A percentile compares a stretch with the other conserved stretches of the same genome.
These are phyloP conservation scores for Clathrospora elynae DNA, from an alignment of 2,329 filamentous ascomycete species.

Conservation along the genomic window DNA sequence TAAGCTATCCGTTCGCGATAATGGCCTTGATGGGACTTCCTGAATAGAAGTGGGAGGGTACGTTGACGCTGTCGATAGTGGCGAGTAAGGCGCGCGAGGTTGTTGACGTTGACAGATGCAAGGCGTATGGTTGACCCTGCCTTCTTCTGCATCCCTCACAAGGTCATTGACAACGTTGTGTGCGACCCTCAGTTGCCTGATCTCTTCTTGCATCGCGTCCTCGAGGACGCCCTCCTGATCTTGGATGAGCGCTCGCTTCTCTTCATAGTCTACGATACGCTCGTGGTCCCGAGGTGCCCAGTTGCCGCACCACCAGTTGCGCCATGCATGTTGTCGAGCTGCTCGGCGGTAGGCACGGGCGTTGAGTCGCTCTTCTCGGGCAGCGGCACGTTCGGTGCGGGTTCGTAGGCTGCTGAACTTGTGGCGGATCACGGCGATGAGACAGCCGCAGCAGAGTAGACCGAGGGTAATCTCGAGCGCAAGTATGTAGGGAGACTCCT, in stretches of 20 bases:
- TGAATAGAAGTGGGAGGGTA: conserved; percentile 40
- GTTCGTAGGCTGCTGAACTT: conserved; percentile 57
- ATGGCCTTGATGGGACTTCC: conserved; percentile 41
- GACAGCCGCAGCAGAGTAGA: conserved; percentile 51
- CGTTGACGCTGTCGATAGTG: conserved; percentile 38
- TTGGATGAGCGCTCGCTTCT: conserved; percentile 57
- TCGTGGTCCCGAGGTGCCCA: conserved; percentile 38
- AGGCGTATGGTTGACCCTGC: conserved; percentile 23
- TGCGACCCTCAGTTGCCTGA: conserved; percentile 57
- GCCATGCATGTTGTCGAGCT: conserved; percentile 57
- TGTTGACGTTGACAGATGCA: conserved; percentile 28
- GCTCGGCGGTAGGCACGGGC: conserved; percentile 59
- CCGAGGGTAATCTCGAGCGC: conserved; percentile 53
- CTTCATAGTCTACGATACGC: conserved; percentile 54
- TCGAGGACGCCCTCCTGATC: conserved; percentile 55
- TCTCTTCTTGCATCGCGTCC: conserved; percentile 51
- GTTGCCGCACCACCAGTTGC: conserved; percentile 56
- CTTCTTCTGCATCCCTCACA: conserved; percentile 49
- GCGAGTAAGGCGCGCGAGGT: conserved; percentile 27
- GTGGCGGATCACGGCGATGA: conserved; percentile 53
- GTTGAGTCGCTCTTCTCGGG: conserved; percentile 60
- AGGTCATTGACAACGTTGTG: conserved; percentile 59
- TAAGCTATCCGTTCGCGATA: conserved; percentile 48
- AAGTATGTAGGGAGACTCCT: conserved; percentile 41
- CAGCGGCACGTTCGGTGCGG: conserved; percentile 59